Evolutionary conservation across 2,329 filamentous ascomycete genomes (phyloP), one percentile per base, ranked within the genome.

Genomic region (Hymenoscyphus fructigenus): DNA sequence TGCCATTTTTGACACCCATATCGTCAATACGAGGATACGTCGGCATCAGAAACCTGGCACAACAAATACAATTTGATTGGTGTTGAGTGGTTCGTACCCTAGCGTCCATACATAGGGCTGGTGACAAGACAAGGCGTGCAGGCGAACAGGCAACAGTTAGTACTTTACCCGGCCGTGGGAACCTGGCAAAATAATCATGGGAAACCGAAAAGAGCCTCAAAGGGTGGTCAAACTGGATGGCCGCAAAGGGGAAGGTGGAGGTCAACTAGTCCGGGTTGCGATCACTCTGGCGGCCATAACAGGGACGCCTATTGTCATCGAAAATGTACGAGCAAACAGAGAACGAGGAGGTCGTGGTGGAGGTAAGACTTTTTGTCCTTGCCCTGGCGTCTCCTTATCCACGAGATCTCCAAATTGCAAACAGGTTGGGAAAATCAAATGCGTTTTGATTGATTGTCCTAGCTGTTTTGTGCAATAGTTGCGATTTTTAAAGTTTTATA

Each of bases 161-260:
- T 12, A 20, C 14, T 36, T 57, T 57, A 61, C 50, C 60, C 53
- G 60, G 9, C 44, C 12, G 15, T 4, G 3, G 38, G 23, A 50
- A 29, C 17, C 26, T 15, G n/a, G 5, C 2, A 10, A 23, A 28
- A 4, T 9, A 36, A 15, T 12, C 23, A 56, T 57, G 60, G 60
- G 32, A 38, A 56, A 28, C 17, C 34, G 29, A 15, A 56, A 15
- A 23, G 47, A 57, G 29, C 20, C 29, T 23, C 44, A 57, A 50
- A 32, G 20, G 20, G 44, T 36, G 23, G 17, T 87, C 28, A 76
- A 80, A 61, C 74, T 88, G 1, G 85, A 88, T 68, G 86, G 86
- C 17, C 76, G 80, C 14, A 84, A 81, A 0, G 85, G 86, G 0
- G 86, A 88, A 71, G 87, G 87, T 4, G 87, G 86, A 3, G 86